Percentiles rank a stretch among this genome's conserved stretches.
Evolutionary conservation across 2,329 filamentous ascomycete genomes (phyloP).

Genomic region (Neophaeococcomyces mojaviensis): DNA sequence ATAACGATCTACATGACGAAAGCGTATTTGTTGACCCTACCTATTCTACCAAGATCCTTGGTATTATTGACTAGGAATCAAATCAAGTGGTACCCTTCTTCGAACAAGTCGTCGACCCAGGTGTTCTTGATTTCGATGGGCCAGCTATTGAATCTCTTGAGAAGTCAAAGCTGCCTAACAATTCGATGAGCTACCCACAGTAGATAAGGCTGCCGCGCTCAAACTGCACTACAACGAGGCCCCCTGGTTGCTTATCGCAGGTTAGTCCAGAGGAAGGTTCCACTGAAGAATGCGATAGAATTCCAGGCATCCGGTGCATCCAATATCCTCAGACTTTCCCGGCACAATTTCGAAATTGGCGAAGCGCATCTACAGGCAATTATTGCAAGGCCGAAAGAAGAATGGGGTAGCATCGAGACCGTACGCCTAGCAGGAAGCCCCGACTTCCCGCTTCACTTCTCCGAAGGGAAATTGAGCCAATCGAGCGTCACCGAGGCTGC

Average conservation of each 20-base stretch:
- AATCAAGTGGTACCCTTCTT: background rate
- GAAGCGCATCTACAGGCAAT: background rate
- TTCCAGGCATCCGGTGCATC: no score
- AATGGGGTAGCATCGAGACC: no score
- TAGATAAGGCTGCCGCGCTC: no score
- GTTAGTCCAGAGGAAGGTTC: no score
- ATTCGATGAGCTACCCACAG: no score
- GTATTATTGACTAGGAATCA: conserved; percentile 30
- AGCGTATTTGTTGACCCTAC: conserved; percentile 28
- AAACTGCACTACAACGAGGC: no score
- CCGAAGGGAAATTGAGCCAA: background rate
- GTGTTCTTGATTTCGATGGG: no score
- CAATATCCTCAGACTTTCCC: no score
- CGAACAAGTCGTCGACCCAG: background rate
- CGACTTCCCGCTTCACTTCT: background rate
- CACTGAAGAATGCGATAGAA: no score
- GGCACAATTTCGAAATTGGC: background rate
- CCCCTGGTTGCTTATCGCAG: no score
- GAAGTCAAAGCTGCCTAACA: no score
- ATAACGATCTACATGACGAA: conserved; percentile 8
- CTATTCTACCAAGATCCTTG: conserved; percentile 23
- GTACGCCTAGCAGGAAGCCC: background rate
- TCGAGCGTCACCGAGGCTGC: background rate
- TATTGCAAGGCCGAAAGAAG: background rate
- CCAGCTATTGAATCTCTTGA: no score